Evolutionary conservation across 2,329 filamentous ascomycete genomes (phyloP).

Genomic region (Cadophora luteo-olivacea): DNA sequence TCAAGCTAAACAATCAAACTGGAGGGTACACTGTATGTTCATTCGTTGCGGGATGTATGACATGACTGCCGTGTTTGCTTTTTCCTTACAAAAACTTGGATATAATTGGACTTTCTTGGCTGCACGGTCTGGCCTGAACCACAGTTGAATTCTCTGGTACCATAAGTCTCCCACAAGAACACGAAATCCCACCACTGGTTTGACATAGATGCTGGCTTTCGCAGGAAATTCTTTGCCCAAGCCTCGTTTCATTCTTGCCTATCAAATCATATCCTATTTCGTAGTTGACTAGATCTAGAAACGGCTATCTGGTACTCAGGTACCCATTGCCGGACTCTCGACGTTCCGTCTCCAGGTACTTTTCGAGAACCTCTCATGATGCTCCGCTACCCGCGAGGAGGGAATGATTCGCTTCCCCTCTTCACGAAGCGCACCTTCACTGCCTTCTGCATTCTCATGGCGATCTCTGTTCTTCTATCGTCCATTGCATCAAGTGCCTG

Average conservation of each 20-base stretch:
- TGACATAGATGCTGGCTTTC: neutral
- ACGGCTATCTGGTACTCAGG: neutral
- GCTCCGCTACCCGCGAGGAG: conserved; percentile 1
- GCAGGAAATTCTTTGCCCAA: neutral
- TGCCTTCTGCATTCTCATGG: conserved; percentile 32
- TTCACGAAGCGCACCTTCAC: conserved; percentile 36
- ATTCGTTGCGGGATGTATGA: too few relatives aligned
- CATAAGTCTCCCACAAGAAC: neutral
- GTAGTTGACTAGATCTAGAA: neutral
- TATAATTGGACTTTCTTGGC: neutral
- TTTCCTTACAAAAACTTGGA: neutral
- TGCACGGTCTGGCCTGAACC: neutral
- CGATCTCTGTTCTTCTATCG: conserved; percentile 26
- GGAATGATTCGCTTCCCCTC: conserved; percentile 32
- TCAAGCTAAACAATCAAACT: too few relatives aligned
- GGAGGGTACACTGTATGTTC: too few relatives aligned
- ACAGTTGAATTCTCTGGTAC: neutral
- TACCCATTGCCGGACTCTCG: neutral
- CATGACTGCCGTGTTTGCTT: neutral
- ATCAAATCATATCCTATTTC: neutral
- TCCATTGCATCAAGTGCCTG: conserved; percentile 27
- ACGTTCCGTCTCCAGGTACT: neutral
- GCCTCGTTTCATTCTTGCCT: neutral
- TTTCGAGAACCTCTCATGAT: neutral
- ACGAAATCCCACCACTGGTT: neutral